phyloP scores from a whole-genome alignment of 2,329 filamentous ascomycete species.

The Monosporascus sp. region DNA sequence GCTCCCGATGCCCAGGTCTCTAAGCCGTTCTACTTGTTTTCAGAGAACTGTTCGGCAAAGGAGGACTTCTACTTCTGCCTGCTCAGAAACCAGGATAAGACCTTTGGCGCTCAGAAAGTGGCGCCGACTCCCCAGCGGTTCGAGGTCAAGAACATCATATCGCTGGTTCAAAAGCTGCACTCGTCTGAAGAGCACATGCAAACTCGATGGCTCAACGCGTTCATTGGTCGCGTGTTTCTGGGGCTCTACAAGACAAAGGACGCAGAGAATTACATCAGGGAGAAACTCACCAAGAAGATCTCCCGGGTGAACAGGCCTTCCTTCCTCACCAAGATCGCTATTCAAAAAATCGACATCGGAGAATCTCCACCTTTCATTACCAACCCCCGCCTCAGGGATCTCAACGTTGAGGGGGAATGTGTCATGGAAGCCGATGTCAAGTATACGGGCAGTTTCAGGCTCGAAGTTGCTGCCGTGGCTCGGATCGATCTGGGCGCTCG shows the following conservation, averaged over 20 bases:
- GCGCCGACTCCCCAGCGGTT: constrained; percentile 70
- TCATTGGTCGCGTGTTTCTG: constrained; percentile 83
- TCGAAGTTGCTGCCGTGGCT: constrained; percentile 89
- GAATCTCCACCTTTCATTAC: constrained; percentile 83
- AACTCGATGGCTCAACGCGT: constrained; percentile 87
- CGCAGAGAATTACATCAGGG: constrained; percentile 70
- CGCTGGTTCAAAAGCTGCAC: constrained; percentile 83
- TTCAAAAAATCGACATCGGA: constrained; percentile 80
- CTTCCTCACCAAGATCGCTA: constrained; percentile 79
- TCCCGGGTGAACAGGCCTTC: constrained; percentile 85
- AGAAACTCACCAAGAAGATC: constrained; percentile 94
- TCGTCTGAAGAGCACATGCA: constrained; percentile 87
- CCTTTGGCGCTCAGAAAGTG: constrained; percentile 47
- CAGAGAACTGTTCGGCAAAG: constrained; percentile 91
- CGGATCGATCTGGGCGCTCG: constrained; percentile 83
- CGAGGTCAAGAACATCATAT: constrained; percentile 80
- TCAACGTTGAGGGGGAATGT: constrained; percentile 88
- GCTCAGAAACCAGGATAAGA: constrained; percentile 74
- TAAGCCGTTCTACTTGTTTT: constrained; percentile 90
- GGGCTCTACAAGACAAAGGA: constrained; percentile 80
- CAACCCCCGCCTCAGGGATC: constrained; percentile 79
- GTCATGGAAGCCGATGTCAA: constrained; percentile 80
- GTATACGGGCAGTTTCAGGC: constrained; percentile 82
- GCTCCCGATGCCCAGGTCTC: constrained; percentile 53
- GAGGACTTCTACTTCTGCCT: constrained; percentile 98